phyloP scores from a whole-genome alignment of 768 basidiomycete genomes.

The Trametes cubensis region DNA sequence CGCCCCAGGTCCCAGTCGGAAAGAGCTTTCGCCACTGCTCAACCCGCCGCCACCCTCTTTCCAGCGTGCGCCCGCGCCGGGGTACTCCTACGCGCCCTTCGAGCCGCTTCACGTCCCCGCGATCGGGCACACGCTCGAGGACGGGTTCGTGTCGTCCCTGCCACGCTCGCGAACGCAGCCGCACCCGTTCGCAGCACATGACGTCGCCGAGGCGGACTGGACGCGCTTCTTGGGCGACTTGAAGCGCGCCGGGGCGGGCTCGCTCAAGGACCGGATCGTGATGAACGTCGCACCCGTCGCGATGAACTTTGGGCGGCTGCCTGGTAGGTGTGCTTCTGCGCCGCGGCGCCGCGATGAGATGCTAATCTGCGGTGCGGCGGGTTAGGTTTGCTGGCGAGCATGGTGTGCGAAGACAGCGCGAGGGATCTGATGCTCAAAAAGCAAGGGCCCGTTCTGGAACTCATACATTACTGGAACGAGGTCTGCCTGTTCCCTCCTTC shows the following conservation, averaged over 20 bases:
- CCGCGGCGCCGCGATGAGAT: slow-evolving; percentile 9
- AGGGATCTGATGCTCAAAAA: neutral
- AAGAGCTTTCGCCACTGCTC: slow-evolving; percentile 13
- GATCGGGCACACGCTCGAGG: slow-evolving; percentile 37
- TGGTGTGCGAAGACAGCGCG: slow-evolving; percentile 29
- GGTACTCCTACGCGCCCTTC: slow-evolving; percentile 35
- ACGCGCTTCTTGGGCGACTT: slow-evolving; percentile 35
- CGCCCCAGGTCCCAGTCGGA: neutral
- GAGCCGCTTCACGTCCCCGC: slow-evolving; percentile 36
- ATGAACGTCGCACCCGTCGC: slow-evolving; percentile 9
- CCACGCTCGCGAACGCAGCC: slow-evolving; percentile 42
- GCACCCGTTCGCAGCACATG: slow-evolving; percentile 56
- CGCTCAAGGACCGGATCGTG: slow-evolving; percentile 19
- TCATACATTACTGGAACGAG: slow-evolving; percentile 51
- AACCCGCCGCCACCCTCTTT: slow-evolving; percentile 30
- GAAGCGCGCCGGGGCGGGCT: slow-evolving; percentile 7
- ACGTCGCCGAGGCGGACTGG: slow-evolving; percentile 56
- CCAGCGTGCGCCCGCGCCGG: slow-evolving; percentile 21
- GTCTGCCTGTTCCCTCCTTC: slow-evolving; percentile 32
- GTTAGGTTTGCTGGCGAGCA: slow-evolving; percentile 36
- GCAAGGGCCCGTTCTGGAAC: slow-evolving; percentile 4
- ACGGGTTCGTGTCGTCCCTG: slow-evolving; percentile 47
- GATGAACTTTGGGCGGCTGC: slow-evolving; percentile 16
- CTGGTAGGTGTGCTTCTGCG: neutral
- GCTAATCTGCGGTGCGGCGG: slow-evolving; percentile 12